These are phyloP conservation scores for Chytriomyces sp. DNA, from an alignment of 192 early-diverging fungal genomes.

Conservation along the genomic window DNA sequence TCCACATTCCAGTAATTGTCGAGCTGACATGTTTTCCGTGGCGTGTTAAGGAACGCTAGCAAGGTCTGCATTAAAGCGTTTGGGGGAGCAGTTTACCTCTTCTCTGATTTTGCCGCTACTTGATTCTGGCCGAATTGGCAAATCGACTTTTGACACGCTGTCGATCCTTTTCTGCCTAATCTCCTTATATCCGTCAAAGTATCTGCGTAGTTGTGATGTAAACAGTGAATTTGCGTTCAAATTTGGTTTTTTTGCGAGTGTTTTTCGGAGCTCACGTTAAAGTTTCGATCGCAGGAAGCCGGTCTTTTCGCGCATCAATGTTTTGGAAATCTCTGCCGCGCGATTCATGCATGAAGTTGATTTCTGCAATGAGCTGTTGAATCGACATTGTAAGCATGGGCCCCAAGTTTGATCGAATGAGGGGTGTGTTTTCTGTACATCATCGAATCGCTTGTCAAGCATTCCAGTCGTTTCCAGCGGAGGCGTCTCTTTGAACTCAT, in stretches of 20 bases:
- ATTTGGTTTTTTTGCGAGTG: not conserved
- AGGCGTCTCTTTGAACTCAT: constrained; percentile 51
- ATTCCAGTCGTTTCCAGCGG: constrained; percentile 49
- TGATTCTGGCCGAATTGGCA: constrained; percentile 32
- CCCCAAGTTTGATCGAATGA: not conserved
- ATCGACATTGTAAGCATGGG: not conserved
- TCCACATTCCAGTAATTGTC: constrained; percentile 50
- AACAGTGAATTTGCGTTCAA: not conserved
- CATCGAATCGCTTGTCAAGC: constrained; percentile 58
- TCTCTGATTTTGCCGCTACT: constrained; percentile 34
- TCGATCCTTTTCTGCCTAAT: constrained; percentile 47
- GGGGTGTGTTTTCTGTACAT: constrained; percentile 32
- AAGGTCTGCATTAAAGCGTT: not conserved
- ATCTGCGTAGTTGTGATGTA: constrained; percentile 33
- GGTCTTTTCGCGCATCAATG: constrained; percentile 42
- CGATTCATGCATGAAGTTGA: constrained; percentile 43
- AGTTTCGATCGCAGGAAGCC: constrained; percentile 44
- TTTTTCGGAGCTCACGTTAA: constrained; percentile 28
- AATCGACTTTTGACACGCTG: constrained; percentile 38
- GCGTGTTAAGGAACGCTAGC: not conserved
- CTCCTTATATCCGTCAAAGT: constrained; percentile 51
- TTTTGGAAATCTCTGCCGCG: constrained; percentile 58
- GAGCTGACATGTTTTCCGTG: constrained; percentile 32
- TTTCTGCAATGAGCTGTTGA: constrained; percentile 51
- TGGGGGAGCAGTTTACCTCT: constrained; percentile 37